Base-by-base conservation (phyloP, 345 rosid genomes). In the Murraya paniculata region DNA sequence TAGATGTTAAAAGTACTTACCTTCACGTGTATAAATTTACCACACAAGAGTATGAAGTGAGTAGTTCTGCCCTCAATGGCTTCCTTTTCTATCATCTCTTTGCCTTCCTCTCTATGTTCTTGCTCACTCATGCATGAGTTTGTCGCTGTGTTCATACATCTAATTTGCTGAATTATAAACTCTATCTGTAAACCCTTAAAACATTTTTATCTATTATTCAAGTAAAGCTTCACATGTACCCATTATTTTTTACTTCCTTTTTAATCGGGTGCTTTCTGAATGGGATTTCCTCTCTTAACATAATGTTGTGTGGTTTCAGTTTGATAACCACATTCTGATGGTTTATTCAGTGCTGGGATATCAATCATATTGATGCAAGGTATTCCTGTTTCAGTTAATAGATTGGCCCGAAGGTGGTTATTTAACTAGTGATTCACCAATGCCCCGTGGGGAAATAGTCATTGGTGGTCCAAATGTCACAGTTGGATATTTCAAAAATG, bases 371-470 rank as follows among this genome's bases (percentile, higher is more conserved):
- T 77, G 36, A 77, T 39, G 35, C 24, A 10, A 41, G 25, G 4
- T 38, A 21, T 79, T 16, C 76, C 22, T 64, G 60, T 80, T 86
- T 74, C 98, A 97, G 99, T 88, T 95, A 83, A 80, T 95, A 82
- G 91, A 97, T 87, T 97, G 99, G 99, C 85, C 96, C 18, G 98
- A 93, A 90, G 98, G 98, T 39, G 96, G 98, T 41, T 94, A 97
- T 84, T 81, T 90, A 72, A 87, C 62, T 58, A 86, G 83, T 58
- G 92, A 94, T 88, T 85, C 89, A 74, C 98, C 97, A 28, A 93
- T 86, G 94, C 94, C 98, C 70, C 97, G 98, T 68, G 99, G 99
- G 77, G 99, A 97, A 89, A 93, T 94, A 73, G 93, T 97, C 21
- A 82, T 97, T 19, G 98, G 98, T 77, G 99, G 99, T 77, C 94